These are phyloP conservation scores for Cladorrhinum samala DNA, from an alignment of 495 filamentous ascomycete species.

Conservation along the genomic window DNA sequence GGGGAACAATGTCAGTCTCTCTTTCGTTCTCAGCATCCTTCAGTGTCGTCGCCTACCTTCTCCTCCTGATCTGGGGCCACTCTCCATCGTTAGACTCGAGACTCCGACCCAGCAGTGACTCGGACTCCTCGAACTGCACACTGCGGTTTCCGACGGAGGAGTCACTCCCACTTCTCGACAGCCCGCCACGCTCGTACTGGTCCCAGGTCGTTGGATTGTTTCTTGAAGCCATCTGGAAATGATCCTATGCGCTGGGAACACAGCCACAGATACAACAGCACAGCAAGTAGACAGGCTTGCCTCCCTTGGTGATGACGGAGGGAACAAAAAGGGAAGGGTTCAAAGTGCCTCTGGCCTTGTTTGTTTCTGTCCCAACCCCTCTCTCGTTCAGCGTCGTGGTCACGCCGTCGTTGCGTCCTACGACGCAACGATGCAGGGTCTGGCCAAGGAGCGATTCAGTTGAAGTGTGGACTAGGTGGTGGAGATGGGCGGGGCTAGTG, in stretches of 20 bases:
- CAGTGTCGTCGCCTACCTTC: constrained; percentile 25
- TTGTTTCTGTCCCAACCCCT: neutral
- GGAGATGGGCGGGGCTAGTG: neutral
- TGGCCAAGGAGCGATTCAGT: constrained; percentile 1
- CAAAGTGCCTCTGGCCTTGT: neutral
- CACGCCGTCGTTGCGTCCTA: neutral
- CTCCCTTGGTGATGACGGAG: neutral
- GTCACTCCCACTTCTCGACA: constrained; percentile 31
- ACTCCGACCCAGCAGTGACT: constrained; percentile 36
- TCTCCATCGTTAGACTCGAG: constrained; percentile 25
- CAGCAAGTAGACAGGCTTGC: neutral
- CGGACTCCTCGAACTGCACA: constrained; percentile 29
- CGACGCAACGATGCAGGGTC: neutral
- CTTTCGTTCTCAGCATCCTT: neutral
- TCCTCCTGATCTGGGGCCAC: constrained; percentile 30
- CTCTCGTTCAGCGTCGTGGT: neutral
- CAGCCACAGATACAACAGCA: neutral
- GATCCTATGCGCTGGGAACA: neutral
- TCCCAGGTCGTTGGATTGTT: constrained; percentile 50
- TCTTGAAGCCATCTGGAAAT: constrained; percentile 24
- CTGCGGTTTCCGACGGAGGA: constrained; percentile 31
- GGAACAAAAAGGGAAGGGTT: neutral
- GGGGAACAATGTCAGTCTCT: constrained; percentile 8
- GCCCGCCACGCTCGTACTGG: constrained; percentile 35
- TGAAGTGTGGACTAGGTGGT: neutral